These are phyloP conservation scores for Ramaria sp. DNA, from an alignment of 768 basidiomycete genomes.

Conservation along the genomic window DNA sequence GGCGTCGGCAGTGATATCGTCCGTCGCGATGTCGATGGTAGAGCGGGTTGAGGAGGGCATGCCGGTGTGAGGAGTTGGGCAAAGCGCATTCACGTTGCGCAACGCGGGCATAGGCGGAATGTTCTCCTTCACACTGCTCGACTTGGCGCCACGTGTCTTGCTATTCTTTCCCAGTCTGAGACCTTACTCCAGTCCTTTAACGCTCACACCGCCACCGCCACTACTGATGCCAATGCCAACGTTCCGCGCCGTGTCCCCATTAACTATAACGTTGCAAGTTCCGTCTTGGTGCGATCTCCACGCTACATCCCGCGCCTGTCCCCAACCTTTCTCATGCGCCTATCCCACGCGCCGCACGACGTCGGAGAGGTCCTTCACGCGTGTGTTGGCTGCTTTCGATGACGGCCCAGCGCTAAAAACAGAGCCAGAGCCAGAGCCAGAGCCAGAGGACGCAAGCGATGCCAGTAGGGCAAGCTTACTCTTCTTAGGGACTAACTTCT, in stretches of 20 bases:
- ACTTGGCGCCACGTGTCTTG: too few species aligned
- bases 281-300: slow-evolving; percentile 18
- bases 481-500: slow-evolving; percentile 62
- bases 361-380: slow-evolving; percentile 46
- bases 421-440: slow-evolving; percentile 10
- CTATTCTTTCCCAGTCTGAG: not conserved
- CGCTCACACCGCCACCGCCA: too few species aligned
- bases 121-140: too few species aligned
- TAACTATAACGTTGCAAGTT: slow-evolving; percentile 27
- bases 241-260: not conserved
- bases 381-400: too few species aligned
- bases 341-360: slow-evolving; percentile 38
- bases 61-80: too few species aligned
- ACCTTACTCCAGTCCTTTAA: not conserved
- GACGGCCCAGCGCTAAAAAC: slow-evolving; percentile 17
- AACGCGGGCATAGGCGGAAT: too few species aligned
- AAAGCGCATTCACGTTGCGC: too few species aligned
- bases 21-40: too few species aligned
- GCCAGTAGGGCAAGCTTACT: slow-evolving; percentile 46
- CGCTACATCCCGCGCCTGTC: not conserved
- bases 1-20: too few species aligned
- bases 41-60: too few species aligned
- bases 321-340: too few species aligned
- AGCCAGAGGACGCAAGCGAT: slow-evolving; percentile 1
- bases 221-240: not conserved